Conservation (phyloP, 2,329 filamentous ascomycete species). For the Colletotrichum truncatum region DNA sequence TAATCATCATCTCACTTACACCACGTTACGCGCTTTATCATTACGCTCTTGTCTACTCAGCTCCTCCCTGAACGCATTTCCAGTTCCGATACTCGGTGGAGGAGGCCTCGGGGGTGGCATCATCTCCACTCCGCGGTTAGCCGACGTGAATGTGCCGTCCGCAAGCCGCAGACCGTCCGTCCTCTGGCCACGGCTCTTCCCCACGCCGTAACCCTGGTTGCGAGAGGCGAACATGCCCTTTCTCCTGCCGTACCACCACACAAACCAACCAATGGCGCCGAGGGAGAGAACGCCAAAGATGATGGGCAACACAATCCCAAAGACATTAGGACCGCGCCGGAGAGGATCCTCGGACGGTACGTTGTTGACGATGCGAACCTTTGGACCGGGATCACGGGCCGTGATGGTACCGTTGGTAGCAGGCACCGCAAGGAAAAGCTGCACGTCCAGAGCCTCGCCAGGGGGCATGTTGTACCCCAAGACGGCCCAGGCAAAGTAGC, state of each 20-base stretch:
- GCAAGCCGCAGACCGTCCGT: conserved; percentile 11
- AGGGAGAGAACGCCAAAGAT: conserved; percentile 23
- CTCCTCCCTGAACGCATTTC: conserved; percentile 29
- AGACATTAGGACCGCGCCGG: conserved; percentile 9
- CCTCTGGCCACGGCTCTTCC: conserved; percentile 27
- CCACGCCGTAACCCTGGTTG: conserved; percentile 27
- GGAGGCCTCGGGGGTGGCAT: conserved; percentile 26
- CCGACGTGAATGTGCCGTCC: conserved; percentile 18
- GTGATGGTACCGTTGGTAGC: conserved; percentile 15
- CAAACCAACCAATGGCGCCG: conserved; percentile 16
- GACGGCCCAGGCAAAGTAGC: conserved; percentile 30
- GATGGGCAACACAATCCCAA: conserved; percentile 26
- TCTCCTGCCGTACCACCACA: conserved; percentile 25
- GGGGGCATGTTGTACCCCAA: conserved; percentile 4
- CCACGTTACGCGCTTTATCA: conserved; percentile 3
- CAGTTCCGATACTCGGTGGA: background rate
- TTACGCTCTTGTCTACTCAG: conserved; percentile 26
- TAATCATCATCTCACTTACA: background rate
- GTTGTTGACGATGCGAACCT: conserved; percentile 19
- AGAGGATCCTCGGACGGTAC: background rate
- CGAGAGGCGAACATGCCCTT: conserved; percentile 23
- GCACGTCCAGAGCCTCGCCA: conserved; percentile 15
- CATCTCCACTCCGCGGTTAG: conserved; percentile 27
- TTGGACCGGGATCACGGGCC: conserved; percentile 20
- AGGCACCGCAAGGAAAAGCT: conserved; percentile 25